Percentiles rank a stretch among this genome's conserved stretches.
Evolutionary conservation across 2,329 filamentous ascomycete genomes (phyloP).

Genomic region (Colletotrichum sp.): DNA sequence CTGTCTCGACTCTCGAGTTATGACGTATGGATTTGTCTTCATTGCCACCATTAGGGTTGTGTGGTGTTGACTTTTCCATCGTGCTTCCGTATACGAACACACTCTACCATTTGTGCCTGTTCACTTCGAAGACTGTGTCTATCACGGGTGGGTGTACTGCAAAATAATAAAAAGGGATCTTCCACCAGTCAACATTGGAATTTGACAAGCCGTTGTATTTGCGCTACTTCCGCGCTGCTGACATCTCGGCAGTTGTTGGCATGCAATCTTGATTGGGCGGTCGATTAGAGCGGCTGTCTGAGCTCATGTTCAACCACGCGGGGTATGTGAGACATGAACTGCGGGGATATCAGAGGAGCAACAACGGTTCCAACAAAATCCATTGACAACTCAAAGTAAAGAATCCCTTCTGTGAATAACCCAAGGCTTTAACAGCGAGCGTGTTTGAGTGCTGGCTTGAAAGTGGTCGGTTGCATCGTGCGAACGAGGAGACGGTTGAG

Average conservation of each 20-base stretch:
- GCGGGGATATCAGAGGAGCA: not conserved
- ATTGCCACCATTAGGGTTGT: not conserved
- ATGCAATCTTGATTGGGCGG: not conserved
- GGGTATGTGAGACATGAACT: not conserved
- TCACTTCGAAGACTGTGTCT: not conserved
- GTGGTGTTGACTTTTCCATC: not conserved
- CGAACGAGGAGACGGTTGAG: not conserved
- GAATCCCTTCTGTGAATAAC: accelerated
- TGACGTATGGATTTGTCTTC: accelerated
- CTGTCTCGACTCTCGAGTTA: not conserved
- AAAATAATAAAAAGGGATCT: not conserved
- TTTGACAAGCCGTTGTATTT: accelerated
- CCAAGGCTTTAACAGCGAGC: accelerated
- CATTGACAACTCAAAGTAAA: not conserved
- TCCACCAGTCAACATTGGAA: not conserved
- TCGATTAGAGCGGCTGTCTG: not conserved
- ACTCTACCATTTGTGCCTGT: accelerated
- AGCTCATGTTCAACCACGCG: not conserved
- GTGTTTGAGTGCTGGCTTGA: not conserved
- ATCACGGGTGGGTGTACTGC: not conserved
- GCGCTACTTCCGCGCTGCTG: not conserved
- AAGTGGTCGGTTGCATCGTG: not conserved
- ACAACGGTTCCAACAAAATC: not conserved
- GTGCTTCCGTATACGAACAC: not conserved
- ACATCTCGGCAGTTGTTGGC: not conserved